phyloP scores from a whole-genome alignment of 805 yeast genomes.

The Hanseniaspora occidentalis region DNA sequence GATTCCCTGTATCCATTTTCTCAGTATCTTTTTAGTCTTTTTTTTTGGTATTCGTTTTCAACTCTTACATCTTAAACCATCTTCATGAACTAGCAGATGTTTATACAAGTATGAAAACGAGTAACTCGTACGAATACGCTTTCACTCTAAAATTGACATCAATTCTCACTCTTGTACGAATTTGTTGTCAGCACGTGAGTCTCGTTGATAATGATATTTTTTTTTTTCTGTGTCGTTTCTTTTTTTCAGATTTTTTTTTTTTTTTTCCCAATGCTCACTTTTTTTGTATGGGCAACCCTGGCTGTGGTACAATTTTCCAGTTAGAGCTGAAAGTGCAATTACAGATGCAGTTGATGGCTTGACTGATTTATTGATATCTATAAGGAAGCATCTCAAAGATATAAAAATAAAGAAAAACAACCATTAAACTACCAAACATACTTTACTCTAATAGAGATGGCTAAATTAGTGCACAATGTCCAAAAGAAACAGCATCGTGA shows the following conservation, averaged over 20 bases:
- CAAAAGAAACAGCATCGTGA: slow-evolving; percentile 96
- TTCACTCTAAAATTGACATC: too few species aligned
- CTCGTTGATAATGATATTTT: too few species aligned
- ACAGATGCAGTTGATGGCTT: neutral
- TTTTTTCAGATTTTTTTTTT: neutral
- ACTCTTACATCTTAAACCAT: neutral
- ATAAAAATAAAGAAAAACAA: neutral
- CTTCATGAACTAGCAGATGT: too few species aligned
- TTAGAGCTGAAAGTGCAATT: neutral
- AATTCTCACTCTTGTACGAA: too few species aligned
- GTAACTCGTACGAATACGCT: too few species aligned
- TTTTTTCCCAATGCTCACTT: neutral
- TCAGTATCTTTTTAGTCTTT: too few species aligned
- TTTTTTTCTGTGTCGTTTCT: neutral
- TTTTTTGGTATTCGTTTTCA: neutral
- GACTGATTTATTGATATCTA: too few species aligned
- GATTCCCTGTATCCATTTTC: neutral
- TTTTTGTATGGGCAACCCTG: too few species aligned
- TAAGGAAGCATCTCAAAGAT: too few species aligned
- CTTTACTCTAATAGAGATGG: slow-evolving; percentile 32
- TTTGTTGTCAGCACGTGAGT: too few species aligned
- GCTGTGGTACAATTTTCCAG: too few species aligned
- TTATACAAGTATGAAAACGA: too few species aligned
- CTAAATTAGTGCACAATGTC: slow-evolving; percentile 72
- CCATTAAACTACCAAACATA: neutral